Evolutionary conservation across 805 yeast genomes (phyloP).

Genomic region (Metschnikowia lachancei): DNA sequence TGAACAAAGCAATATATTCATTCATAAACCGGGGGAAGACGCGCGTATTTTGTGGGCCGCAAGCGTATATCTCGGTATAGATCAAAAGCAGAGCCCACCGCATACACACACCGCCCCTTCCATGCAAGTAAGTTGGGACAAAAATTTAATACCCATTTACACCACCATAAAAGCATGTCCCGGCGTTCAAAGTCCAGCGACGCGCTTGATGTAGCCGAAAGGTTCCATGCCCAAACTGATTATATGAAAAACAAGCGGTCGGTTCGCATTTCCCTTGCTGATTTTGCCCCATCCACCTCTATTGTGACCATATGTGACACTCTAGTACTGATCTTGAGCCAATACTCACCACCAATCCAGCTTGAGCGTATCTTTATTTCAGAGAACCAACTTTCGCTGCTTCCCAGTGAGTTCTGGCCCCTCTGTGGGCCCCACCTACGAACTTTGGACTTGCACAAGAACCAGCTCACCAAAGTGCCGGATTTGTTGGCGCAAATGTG

Average conservation of each 20-base stretch:
- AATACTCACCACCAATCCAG: slow-evolving; percentile 7
- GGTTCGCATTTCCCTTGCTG: slow-evolving; percentile 14
- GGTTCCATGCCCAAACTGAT: slow-evolving; percentile 12
- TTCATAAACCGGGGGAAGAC: too few relatives aligned
- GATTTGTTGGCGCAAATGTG: slow-evolving; percentile 32
- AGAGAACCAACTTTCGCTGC: slow-evolving; percentile 10
- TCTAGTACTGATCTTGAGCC: slow-evolving; percentile 11
- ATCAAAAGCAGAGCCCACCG: too few relatives aligned
- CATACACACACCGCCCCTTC: too few relatives aligned
- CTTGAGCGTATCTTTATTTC: slow-evolving; percentile 14
- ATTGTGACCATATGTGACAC: slow-evolving; percentile 14
- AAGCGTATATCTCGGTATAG: too few relatives aligned
- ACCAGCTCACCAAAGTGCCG: slow-evolving; percentile 56
- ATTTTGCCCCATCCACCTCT: slow-evolving; percentile 12
- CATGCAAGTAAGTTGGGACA: too few relatives aligned
- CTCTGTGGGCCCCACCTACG: slow-evolving; percentile 21
- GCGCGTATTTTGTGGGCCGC: too few relatives aligned
- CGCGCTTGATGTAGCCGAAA: slow-evolving; percentile 4
- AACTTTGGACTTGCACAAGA: slow-evolving; percentile 65
- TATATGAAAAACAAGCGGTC: slow-evolving; percentile 14
- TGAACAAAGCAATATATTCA: too few relatives aligned
- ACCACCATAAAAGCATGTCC: not conserved
- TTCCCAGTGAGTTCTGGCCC: slow-evolving; percentile 14
- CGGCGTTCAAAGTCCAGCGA: slow-evolving; percentile 3
- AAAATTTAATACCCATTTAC: not conserved